A percentile compares a stretch with the other conserved stretches of the same genome.
phyloP scores from a whole-genome alignment of 352 stramenopile genomes.

The Phytophthora constricta region DNA sequence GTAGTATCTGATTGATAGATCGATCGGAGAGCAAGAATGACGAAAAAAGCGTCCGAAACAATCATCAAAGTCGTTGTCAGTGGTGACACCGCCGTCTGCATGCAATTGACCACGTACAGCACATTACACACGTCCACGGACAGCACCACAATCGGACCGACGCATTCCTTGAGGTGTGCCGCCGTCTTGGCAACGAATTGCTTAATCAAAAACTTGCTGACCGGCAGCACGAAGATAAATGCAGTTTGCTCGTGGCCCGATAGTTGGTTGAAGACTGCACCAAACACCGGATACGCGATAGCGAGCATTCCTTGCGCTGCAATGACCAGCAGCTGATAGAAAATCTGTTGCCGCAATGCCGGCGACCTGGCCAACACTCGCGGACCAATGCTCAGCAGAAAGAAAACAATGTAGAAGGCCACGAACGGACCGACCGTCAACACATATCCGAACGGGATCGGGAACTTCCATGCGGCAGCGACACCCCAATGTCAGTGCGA shows the following conservation, averaged over 20 bases:
- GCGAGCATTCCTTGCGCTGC: slow-evolving; percentile 13
- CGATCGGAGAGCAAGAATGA: no score
- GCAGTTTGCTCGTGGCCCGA: slow-evolving; percentile 5
- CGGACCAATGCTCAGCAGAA: not conserved
- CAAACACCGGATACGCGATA: slow-evolving; percentile 15
- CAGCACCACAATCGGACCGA: slow-evolving; percentile 22
- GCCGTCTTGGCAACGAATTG: slow-evolving; percentile 18
- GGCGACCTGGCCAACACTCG: not conserved
- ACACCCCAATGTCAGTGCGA: no score
- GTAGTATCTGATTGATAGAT: no score
- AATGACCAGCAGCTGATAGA: slow-evolving; percentile 8
- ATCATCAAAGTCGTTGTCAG: no score
- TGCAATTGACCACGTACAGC: no score
- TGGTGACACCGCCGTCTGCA: no score
- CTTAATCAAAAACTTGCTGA: slow-evolving; percentile 29
- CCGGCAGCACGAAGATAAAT: slow-evolving; percentile 12
- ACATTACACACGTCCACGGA: slow-evolving; percentile 38
- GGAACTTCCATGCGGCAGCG: slow-evolving; percentile 31
- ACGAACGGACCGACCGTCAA: slow-evolving; percentile 6
- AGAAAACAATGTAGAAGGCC: slow-evolving; percentile 5
- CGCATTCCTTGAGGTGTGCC: slow-evolving; percentile 15
- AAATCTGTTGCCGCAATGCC: slow-evolving; percentile 10
- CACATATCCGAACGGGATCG: slow-evolving; percentile 22
- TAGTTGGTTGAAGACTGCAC: slow-evolving; percentile 7
- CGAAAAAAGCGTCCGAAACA: no score